Percentiles rank a stretch among this genome's conserved stretches.
Evolutionary conservation across 805 yeast species (phyloP).

Genomic region (Kluyveromyces lactis): DNA sequence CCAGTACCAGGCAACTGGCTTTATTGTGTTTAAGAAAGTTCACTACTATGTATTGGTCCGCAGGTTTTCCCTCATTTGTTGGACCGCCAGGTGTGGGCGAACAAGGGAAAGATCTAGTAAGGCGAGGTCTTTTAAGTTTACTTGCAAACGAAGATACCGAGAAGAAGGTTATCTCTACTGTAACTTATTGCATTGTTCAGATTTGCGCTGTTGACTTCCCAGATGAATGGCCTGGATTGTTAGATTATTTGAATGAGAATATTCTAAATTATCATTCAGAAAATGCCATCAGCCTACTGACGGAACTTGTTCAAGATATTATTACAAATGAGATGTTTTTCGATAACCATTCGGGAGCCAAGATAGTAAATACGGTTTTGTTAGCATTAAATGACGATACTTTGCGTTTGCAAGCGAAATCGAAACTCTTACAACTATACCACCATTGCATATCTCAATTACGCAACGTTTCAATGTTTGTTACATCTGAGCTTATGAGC

Average conservation of each 20-base stretch:
- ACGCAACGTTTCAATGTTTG: constrained; percentile 9
- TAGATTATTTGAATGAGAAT: constrained; percentile 38
- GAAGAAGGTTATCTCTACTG: constrained; percentile 55
- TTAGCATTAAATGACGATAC: constrained; percentile 29
- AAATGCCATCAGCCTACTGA: constrained; percentile 53
- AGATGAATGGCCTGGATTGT: constrained; percentile 85
- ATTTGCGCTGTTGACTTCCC: constrained; percentile 88
- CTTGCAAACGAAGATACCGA: constrained; percentile 36
- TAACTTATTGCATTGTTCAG: constrained; percentile 71
- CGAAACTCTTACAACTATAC: constrained; percentile 44
- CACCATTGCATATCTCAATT: constrained; percentile 46
- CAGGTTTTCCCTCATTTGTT: constrained; percentile 65
- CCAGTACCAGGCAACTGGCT: constrained; percentile 50
- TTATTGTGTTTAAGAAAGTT: constrained; percentile 58
- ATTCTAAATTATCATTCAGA: constrained; percentile 29
- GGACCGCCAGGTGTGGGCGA: constrained; percentile 53
- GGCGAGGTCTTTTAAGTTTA: constrained; percentile 43
- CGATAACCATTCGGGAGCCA: constrained; percentile 57
- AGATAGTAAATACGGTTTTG: constrained; percentile 44
- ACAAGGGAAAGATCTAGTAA: constrained; percentile 41
- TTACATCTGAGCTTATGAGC: constrained; percentile 30
- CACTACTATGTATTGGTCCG: constrained; percentile 72
- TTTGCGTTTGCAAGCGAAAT: constrained; percentile 32
- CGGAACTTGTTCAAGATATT: constrained; percentile 78
- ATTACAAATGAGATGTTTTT: constrained; percentile 83